A percentile compares a stretch with the other conserved stretches of the same genome.
These are phyloP conservation scores for Paramecium pentaurelia DNA, from an alignment of 73 alveolate genomes.

Conservation along the genomic window DNA sequence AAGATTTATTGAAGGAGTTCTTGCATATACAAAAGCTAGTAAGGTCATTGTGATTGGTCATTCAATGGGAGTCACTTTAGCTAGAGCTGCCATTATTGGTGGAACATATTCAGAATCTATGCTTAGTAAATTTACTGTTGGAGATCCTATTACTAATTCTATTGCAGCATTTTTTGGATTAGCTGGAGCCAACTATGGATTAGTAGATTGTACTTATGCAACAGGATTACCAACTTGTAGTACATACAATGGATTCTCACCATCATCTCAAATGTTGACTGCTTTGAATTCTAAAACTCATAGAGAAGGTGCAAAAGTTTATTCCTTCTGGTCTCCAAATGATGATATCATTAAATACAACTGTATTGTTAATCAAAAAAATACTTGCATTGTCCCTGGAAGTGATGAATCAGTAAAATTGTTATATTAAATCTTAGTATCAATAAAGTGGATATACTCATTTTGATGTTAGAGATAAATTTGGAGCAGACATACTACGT, in stretches of 20 bases:
- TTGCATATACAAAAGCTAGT: constrained; percentile 53
- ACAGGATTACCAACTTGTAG: constrained; percentile 46
- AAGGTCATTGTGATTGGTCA: constrained; percentile 59
- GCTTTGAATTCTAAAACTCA: background rate
- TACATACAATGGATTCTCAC: constrained; percentile 34
- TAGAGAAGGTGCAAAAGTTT: constrained; percentile 25
- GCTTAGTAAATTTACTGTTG: constrained; percentile 27
- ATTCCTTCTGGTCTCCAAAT: constrained; percentile 44
- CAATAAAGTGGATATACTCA: constrained; percentile 12
- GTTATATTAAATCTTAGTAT: background rate
- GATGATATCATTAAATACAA: constrained; percentile 36
- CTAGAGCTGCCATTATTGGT: constrained; percentile 53
- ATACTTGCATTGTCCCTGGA: constrained; percentile 44
- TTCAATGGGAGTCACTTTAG: constrained; percentile 66
- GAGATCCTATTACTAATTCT: constrained; percentile 47
- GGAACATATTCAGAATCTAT: background rate
- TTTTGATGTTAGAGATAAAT: constrained; percentile 26
- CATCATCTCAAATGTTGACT: background rate
- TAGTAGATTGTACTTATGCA: constrained; percentile 51
- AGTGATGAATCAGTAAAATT: constrained; percentile 34
- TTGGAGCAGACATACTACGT: background rate
- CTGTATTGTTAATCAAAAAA: constrained; percentile 18
- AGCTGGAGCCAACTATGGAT: constrained; percentile 69
- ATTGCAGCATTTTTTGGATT: constrained; percentile 66
- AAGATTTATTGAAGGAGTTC: constrained; percentile 63